phyloP scores from a whole-genome alignment of 768 basidiomycete species.

The Cyclocybe cylindracea region DNA sequence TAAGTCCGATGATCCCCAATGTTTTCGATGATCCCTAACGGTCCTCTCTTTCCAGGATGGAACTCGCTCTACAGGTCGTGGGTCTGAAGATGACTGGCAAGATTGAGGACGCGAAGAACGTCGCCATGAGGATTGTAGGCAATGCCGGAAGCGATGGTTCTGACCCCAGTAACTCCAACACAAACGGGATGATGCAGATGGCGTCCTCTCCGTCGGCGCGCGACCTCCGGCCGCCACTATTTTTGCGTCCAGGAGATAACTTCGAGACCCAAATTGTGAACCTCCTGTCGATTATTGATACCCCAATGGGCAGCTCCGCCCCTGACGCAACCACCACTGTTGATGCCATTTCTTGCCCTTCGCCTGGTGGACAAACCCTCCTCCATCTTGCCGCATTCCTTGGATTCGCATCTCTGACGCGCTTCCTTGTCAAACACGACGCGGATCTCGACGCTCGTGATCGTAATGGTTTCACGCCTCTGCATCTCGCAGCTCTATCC shows the following conservation, averaged over 20 bases:
- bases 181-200: conserved; percentile 55
- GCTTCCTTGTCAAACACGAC: conserved; percentile 69
- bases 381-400: conserved; percentile 87
- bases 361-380: conserved; percentile 78
- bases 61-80: conserved; percentile 91
- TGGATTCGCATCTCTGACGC: conserved; percentile 68
- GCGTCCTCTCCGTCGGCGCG: conserved; percentile 44
- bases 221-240: conserved; percentile 59
- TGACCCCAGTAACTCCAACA: conserved; percentile 33
- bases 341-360: conserved; percentile 69
- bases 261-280: conserved; percentile 80
- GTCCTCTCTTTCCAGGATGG: conserved; percentile 64
- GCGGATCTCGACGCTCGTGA: conserved; percentile 86
- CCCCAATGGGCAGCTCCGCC: conserved; percentile 47
- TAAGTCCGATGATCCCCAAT: conserved; percentile 41
- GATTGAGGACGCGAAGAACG: conserved; percentile 89
- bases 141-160: conserved; percentile 58
- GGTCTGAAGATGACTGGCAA: conserved; percentile 97
- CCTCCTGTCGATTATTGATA: conserved; percentile 79
- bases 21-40: conserved; percentile 8
- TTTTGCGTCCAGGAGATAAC: conserved; percentile 54
- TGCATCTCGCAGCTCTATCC: conserved; percentile 81
- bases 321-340: conserved; percentile 43
- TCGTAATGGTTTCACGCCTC: conserved; percentile 85
- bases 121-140: conserved; percentile 91